Base-by-base conservation (phyloP, 2,329 filamentous ascomycete genomes). In the Onygenales sp. region DNA sequence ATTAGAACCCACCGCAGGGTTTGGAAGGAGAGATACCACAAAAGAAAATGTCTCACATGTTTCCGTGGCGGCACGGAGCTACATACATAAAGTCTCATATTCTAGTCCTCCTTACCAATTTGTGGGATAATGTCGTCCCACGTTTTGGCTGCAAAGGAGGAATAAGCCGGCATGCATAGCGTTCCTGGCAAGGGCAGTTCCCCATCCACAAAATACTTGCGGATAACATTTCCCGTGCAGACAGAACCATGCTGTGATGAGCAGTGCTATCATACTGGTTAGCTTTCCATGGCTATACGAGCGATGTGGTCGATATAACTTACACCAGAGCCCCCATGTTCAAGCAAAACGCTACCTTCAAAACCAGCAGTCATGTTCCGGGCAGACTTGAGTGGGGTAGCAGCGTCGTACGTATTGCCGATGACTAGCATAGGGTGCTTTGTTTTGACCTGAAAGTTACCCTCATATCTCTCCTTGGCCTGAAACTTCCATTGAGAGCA, bases 201-300 rank as follows among this genome's bases (percentile, higher is more conserved):
- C 3, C 69, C 69, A 43, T 71, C 61, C 3, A 48, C 49, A 59
- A 69, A 73, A 53, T 72, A 73, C 8, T 58, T 59, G 31, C 57
- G 54, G 2, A 67, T 61, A 5, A 59, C 56, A 39, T 58, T 54
- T 6, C 61, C 52, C 3, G 61, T 64, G 56, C 71, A 73, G 9
- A 58, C 50, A 1, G 66, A 71, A 2, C 65, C 63, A 3, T 63
- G 56, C 52, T 57, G 6, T 66, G 36, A 2, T 49, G 46, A 39
- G 38, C 38, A 41, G 14, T 41, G 38, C 38, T 41, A 41, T 14
- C 11, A 41, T 14, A 41, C 38, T 11, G 10, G 38, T 41, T 14
- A 41, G 38, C 14, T 11, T 14, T 41, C 21, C 5, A 5, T 27
- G 21, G 21, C 21, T 27, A 27, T 5, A 27, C 21, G 3, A 27